These are phyloP conservation scores for Hemileccinum impolitum DNA, from an alignment of 768 basidiomycete genomes.

Conservation along the genomic window DNA sequence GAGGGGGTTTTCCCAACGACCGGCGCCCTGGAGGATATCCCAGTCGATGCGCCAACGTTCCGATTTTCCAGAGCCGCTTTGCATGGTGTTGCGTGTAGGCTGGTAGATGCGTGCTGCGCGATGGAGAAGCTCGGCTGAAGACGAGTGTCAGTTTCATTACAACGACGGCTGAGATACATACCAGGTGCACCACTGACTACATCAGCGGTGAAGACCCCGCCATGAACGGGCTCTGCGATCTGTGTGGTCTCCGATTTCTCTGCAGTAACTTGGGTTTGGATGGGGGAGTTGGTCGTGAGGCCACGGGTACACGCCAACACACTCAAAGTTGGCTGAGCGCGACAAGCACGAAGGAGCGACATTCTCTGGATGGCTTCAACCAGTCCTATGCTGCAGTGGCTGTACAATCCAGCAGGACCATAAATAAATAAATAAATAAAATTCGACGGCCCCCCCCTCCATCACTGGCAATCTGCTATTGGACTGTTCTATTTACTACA, in stretches of 20 bases:
- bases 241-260: constrained; percentile 30
- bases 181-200: constrained; percentile 83
- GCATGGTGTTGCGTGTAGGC: constrained; percentile 92
- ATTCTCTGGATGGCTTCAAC: constrained; percentile 29
- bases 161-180: constrained; percentile 34
- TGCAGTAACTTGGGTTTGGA: constrained; percentile 21
- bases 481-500: no score
- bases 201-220: constrained; percentile 73
- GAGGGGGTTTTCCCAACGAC: constrained; percentile 96
- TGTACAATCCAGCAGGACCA: constrained; percentile 13
- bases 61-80: constrained; percentile 83
- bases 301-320: constrained; percentile 14
- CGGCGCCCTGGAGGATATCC: constrained; percentile 84
- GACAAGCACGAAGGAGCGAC: constrained; percentile 53
- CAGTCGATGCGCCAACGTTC: constrained; percentile 94
- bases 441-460: no score
- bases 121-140: constrained; percentile 74
- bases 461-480: no score
- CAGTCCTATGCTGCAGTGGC: constrained; percentile 17
- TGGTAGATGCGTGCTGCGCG: constrained; percentile 90
- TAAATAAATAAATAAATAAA: no score
- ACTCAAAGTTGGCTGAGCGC: constrained; percentile 25
- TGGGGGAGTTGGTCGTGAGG: constrained; percentile 16
- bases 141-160: neutral
- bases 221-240: constrained; percentile 44